Base-by-base conservation (phyloP, 371 early-diverging fungal genomes). In the Mortierella sp. region DNA sequence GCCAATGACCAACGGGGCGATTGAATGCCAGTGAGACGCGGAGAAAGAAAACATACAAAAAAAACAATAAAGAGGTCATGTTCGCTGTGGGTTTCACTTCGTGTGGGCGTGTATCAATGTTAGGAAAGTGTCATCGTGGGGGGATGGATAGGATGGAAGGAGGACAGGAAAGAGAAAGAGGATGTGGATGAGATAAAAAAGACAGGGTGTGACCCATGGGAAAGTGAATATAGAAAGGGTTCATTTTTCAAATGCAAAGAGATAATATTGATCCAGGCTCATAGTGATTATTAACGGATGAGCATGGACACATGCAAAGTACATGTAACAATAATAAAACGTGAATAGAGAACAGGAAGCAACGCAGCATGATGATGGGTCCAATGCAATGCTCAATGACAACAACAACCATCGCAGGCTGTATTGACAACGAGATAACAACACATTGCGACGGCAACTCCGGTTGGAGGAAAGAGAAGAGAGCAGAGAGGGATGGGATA, bases 1-100 rank as follows among this genome's bases (percentile, higher is more conserved):
- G 58, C 26, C 26, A 26, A 9, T 57, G 11, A n/a, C 58, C 13
- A 13, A 60, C 19, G 14, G 2, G 8, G 21, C 38, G 21, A 65
- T 65, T 65, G 34, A 65, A 65, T 38, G 38, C 65, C 65, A 65
- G 68, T 38, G 38, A 65, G 68, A 65, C 42, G 68, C 68, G 68
- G 68, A 65, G 68, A 65, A 65, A 38, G 68, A 65, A 65, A 65
- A 24, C 24, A 34, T 10, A 58, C 10, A 55, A 24, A 55, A 55
- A 2, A 55, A 24, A 24, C 21, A 9, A 57, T 9, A 13, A 31
- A 60, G 10, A 21, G 34, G 21, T 38, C 42, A 21, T 42, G 7
- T 65, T 21, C 21, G 34, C 34, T 21, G 9, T 38, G 42, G 68
- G 24, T 38, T 19, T 63, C 63, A 34, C 31, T 19, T 60, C 14